Percentiles rank a stretch among this genome's conserved stretches.
phyloP scores from a whole-genome alignment of 108 stramenopile species.

The Pinguiococcus pyrenoidosus region DNA sequence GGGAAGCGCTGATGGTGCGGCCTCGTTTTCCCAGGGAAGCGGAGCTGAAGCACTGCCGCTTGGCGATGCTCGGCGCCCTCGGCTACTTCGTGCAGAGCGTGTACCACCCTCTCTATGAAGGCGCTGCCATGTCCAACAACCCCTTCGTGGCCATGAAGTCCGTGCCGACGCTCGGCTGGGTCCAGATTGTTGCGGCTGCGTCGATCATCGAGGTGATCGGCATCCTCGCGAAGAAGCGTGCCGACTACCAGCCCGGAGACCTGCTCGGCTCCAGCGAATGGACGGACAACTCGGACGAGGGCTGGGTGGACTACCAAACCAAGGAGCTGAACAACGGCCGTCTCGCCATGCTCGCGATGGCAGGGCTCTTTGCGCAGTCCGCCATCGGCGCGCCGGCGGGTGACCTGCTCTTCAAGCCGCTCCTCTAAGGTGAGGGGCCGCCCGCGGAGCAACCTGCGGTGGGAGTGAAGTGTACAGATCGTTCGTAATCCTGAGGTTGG shows the following conservation, averaged over 20 bases:
- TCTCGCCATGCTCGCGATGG: slow-evolving; percentile 83
- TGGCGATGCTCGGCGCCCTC: slow-evolving; percentile 20
- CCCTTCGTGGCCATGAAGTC: slow-evolving; percentile 8
- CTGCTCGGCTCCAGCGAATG: not conserved
- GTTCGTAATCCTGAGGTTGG: too few relatives aligned
- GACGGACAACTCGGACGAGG: slow-evolving; percentile 3
- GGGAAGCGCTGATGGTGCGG: not conserved
- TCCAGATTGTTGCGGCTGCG: not conserved
- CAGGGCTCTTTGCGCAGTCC: slow-evolving; percentile 72
- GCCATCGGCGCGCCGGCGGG: too few relatives aligned
- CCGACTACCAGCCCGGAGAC: not conserved
- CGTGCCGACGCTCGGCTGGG: slow-evolving; percentile 6
- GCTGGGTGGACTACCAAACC: not conserved
- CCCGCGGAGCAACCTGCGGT: too few relatives aligned
- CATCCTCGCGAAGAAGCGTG: not conserved
- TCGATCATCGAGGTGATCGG: not conserved
- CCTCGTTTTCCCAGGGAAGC: too few relatives aligned
- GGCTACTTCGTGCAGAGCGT: slow-evolving; percentile 7
- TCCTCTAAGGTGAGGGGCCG: too few relatives aligned
- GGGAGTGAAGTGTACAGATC: too few relatives aligned
- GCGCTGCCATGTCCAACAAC: slow-evolving; percentile 10
- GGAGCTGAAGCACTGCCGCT: slow-evolving; percentile 21
- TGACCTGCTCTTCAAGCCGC: too few relatives aligned
- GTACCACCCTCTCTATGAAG: slow-evolving; percentile 13
- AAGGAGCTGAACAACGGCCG: slow-evolving; percentile 85